Base-by-base conservation (phyloP, 108 stramenopile genomes). In the Fragilariopsis cylindrus region DNA sequence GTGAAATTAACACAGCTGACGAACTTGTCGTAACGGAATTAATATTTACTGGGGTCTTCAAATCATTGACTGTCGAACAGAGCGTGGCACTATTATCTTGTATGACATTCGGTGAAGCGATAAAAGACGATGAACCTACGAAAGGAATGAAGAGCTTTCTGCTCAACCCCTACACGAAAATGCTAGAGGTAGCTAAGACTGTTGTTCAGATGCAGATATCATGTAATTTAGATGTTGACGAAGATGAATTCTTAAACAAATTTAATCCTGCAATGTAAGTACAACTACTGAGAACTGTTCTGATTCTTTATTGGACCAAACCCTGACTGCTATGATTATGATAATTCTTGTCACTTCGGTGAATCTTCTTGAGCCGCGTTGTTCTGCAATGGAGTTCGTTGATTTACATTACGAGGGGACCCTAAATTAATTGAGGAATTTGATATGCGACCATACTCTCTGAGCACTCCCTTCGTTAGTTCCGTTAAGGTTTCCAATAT, bases 21-120 rank as follows among this genome's bases (percentile, higher is more conserved):
- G 99, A 99, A 81, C 88, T 99, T 42, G 93, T 99, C 16, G 91
- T 97, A 15, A 96, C 96, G 3, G 98, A 99, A 79, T 74, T 99
- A 15, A 88, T 99, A 12, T 98, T 99, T 85, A 90, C 82, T 6
- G 98, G 98, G 50, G 85, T 96, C 3, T 99, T 99, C 89, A 98
- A 96, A 70, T 96, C 97, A 41, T 79, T 99, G 54, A 86, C 84
- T 4, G 91, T 94, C 30, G 97, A 97, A 62, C 97, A 98, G 58
- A 84, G 86, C 39, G 98, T 97, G 15, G 92, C 98, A 15, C 77
- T 99, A 2, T 70, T 99, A 48, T 90, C 90, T n/a, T 94, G 93
- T 76, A 76, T 99, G 81, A 97, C 96, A 7, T 95, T 89, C 73
- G 86, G 92, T 56, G 99, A 98, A 72, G 85, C 80, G 40, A 73